A percentile compares a stretch with the other conserved stretches of the same genome.
Evolutionary conservation across 2,329 filamentous ascomycete species (phyloP).

Genomic region (Arthrinium phaeospermum): DNA sequence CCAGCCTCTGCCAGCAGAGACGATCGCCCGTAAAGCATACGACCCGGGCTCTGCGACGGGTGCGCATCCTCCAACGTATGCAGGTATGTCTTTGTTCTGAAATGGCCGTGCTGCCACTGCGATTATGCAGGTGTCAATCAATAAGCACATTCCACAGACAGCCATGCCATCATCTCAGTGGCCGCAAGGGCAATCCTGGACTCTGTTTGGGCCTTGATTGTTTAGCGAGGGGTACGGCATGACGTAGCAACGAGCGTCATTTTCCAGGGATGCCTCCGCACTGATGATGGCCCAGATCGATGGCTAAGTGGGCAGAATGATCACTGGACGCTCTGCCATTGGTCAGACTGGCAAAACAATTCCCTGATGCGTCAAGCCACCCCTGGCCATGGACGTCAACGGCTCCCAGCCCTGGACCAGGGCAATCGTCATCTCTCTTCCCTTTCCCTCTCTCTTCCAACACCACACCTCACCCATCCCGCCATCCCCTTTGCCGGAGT

Average conservation of each 20-base stretch:
- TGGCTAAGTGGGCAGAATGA: background rate
- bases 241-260: conserved; percentile 19
- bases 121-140: conserved; percentile 10
- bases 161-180: background rate
- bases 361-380: background rate
- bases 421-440: background rate
- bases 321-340: background rate
- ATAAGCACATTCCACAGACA: conserved; percentile 8
- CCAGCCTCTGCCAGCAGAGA: conserved; percentile 4
- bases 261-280: conserved; percentile 13
- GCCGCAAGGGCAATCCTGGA: conserved; percentile 8
- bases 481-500: background rate
- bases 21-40: too few relatives aligned
- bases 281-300: conserved; percentile 5
- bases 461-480: background rate
- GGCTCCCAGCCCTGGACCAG: background rate
- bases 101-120: background rate
- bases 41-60: too few relatives aligned
- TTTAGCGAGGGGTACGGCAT: conserved; percentile 18
- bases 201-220: conserved; percentile 16
- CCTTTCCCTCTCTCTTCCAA: background rate
- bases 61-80: too few relatives aligned
- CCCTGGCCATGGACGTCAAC: conserved; percentile 12
- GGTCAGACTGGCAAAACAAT: background rate
- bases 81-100: background rate